Conservation (phyloP, 2,329 filamentous ascomycete species). For the Verticillium albo-atrum region DNA sequence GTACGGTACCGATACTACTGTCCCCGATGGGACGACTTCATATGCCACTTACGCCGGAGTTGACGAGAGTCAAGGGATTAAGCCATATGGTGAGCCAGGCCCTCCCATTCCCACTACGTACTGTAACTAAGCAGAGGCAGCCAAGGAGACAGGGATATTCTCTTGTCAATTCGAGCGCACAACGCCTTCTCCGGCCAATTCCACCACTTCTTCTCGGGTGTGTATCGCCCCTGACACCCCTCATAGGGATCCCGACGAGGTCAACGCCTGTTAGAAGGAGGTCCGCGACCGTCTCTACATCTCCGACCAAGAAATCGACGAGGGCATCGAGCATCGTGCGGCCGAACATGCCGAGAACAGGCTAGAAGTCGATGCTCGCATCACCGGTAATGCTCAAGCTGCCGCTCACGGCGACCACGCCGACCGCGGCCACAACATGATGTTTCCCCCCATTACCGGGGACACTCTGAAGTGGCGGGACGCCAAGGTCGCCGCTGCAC, state of each 20-base stretch:
- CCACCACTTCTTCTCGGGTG: background rate
- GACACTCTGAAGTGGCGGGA: slow-evolving; percentile 4
- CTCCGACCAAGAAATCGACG: slow-evolving; percentile 23
- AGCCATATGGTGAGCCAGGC: background rate
- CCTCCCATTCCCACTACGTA: too few relatives aligned
- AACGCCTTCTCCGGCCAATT: too few relatives aligned
- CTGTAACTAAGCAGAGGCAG: too few relatives aligned
- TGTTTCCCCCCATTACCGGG: background rate
- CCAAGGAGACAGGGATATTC: too few relatives aligned
- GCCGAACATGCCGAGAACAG: background rate
- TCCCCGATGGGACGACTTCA: background rate
- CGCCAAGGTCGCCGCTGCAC: slow-evolving; percentile 2
- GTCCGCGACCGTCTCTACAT: slow-evolving; percentile 23
- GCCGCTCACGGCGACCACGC: background rate
- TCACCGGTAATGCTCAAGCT: background rate
- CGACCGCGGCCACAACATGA: background rate
- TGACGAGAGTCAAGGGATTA: background rate
- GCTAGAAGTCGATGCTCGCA: background rate
- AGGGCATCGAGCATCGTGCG: background rate
- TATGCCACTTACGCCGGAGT: background rate
- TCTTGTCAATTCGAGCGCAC: too few relatives aligned
- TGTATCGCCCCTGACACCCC: background rate
- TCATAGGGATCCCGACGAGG: slow-evolving; percentile 18
- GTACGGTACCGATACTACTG: background rate
- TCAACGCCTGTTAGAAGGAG: slow-evolving; percentile 24